Evolutionary conservation across 331 rosid species (phyloP), one percentile per base, ranked within the genome.

Genomic region (Pyracantha coccinea): DNA sequence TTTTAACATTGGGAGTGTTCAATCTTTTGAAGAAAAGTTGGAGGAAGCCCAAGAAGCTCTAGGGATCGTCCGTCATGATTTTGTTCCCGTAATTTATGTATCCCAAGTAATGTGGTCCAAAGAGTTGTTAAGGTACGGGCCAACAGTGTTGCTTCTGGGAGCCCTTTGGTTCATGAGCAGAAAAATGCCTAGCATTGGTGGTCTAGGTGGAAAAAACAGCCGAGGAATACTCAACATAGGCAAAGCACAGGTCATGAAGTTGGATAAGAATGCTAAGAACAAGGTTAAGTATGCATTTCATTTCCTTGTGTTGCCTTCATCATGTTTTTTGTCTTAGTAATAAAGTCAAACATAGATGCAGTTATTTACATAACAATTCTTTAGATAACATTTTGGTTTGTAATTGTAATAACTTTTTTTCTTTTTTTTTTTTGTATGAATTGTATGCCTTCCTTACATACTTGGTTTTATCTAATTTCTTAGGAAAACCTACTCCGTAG

Each of bases 1-100:
- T 68, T 91, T 92, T 83, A 88, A 83, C 79, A 86, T 94, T 66
- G 98, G 98, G 67, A 94, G 96, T 74, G 84, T 94, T 27, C 93
- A 94, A 64, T 87, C 90, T 68, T 94, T 94, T 74, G 97, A 94
- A 89, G 93, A 88, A 82, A 94, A 94, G 83, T 75, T 94, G 83
- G 96, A 91, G 88, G 95, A 90, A 81, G 95, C 91, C 7, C 97
- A 94, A 79, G 91, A 83, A 68, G 81, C 88, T 21, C 70, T 94
- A 24, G 90, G 92, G 75, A 77, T 88, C 67, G 93, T 91, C 70
- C 78, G 88, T 66, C 95, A 90, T 69, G 85, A 94, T 82, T 88
- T 61, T 84, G 86, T 94, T 47, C 98, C 96, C 47, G 95, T 94
- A 44, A 85, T 85, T 14, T 94, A 94, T 77, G 79, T 82, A 47